Evolutionary conservation across 495 filamentous ascomycete species (phyloP).

Genomic region (Lophiotrema nucula): DNA sequence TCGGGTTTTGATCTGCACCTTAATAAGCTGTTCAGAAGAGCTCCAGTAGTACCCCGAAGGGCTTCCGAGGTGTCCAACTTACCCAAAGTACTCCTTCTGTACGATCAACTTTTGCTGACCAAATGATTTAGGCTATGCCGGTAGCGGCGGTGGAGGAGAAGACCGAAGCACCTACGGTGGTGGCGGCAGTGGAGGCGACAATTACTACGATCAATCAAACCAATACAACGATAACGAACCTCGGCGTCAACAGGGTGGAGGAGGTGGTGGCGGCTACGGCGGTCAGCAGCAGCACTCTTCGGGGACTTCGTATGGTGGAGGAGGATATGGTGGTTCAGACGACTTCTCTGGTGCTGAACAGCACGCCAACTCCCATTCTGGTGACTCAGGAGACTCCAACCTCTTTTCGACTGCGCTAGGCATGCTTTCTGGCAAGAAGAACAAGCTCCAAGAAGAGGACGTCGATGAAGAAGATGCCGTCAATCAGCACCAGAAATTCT

Average conservation of each 20-base stretch:
- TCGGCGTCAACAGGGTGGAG: constrained; percentile 1
- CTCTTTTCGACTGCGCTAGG: constrained; percentile 53
- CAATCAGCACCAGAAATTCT: constrained; percentile 56
- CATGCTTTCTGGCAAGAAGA: constrained; percentile 48
- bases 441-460: constrained; percentile 46
- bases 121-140: neutral
- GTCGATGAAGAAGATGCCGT: constrained; percentile 60
- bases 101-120: too few relatives aligned
- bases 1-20: too few relatives aligned
- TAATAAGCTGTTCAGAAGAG: too few relatives aligned
- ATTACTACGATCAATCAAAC: constrained; percentile 19
- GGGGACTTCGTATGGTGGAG: constrained; percentile 40
- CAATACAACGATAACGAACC: constrained; percentile 7
- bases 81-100: too few relatives aligned
- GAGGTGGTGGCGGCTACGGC: constrained; percentile 5
- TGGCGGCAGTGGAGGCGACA: constrained; percentile 6
- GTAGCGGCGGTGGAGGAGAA: neutral
- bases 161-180: constrained; percentile 6
- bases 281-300: constrained; percentile 31
- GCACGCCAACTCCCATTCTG: constrained; percentile 53
- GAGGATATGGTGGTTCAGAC: constrained; percentile 40
- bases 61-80: too few relatives aligned
- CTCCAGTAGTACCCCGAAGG: too few relatives aligned
- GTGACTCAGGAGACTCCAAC: constrained; percentile 45
- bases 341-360: constrained; percentile 50